These are phyloP conservation scores for Metschnikowia kofuensis DNA, from an alignment of 805 yeast genomes.

Conservation along the genomic window DNA sequence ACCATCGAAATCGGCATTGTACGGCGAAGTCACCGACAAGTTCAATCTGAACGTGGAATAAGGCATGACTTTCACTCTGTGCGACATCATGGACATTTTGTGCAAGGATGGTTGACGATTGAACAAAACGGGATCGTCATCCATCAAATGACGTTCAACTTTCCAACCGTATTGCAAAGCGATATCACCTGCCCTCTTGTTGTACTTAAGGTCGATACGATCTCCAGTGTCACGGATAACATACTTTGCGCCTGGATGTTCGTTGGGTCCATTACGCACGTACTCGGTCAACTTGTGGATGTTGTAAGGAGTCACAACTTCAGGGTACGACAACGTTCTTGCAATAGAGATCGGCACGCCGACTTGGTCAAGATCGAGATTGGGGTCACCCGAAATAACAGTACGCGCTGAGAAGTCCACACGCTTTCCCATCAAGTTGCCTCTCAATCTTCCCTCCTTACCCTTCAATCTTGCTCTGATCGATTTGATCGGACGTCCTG, in stretches of 20 bases:
- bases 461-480: slow-evolving; percentile 99
- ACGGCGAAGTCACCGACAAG: slow-evolving; percentile 97
- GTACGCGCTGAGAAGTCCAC: slow-evolving; percentile 99
- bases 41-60: slow-evolving; percentile 96
- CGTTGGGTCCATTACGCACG: slow-evolving; percentile 97
- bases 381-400: slow-evolving; percentile 99
- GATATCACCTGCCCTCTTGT: slow-evolving; percentile 97
- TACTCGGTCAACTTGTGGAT: slow-evolving; percentile 89
- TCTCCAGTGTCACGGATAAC: slow-evolving; percentile 98
- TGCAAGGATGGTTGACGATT: slow-evolving; percentile 99
- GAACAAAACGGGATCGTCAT: slow-evolving; percentile 94
- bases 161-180: slow-evolving; percentile 99
- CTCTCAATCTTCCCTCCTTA: slow-evolving; percentile 98
- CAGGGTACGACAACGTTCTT: slow-evolving; percentile 92
- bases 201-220: slow-evolving; percentile 94
- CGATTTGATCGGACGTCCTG: slow-evolving; percentile 98
- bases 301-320: slow-evolving; percentile 95
- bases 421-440: slow-evolving; percentile 99
- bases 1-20: slow-evolving; percentile 99
- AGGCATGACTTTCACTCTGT: slow-evolving; percentile 97
- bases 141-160: slow-evolving; percentile 97
- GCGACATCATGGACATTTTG: slow-evolving; percentile 99
- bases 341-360: slow-evolving; percentile 99
- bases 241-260: slow-evolving; percentile 99
- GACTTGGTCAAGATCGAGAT: slow-evolving; percentile 94